These are phyloP conservation scores for Rhynchosporium agropyri DNA, from an alignment of 2,329 filamentous ascomycete genomes.

Conservation along the genomic window DNA sequence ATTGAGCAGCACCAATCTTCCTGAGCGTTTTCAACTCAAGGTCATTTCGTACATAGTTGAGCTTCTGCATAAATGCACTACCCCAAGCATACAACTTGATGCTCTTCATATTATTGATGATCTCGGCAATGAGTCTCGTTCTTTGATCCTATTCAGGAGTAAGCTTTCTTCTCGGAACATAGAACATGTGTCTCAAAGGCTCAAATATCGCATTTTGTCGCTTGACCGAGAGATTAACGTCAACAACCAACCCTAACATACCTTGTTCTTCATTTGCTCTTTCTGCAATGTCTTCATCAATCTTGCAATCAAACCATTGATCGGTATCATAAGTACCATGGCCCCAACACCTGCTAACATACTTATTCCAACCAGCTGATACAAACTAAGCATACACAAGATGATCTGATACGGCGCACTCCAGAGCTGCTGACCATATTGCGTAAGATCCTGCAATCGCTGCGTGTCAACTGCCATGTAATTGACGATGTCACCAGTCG, in stretches of 20 bases:
- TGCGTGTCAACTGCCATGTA: constrained; percentile 99
- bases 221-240: neutral
- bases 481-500: constrained; percentile 97
- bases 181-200: too few species aligned
- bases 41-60: constrained; percentile 95
- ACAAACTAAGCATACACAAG: constrained; percentile 93
- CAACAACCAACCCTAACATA: constrained; percentile 21
- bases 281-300: constrained; percentile 96
- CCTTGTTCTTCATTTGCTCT: constrained; percentile 97
- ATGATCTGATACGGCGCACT: constrained; percentile 96
- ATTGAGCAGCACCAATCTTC: constrained; percentile 93
- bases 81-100: constrained; percentile 99
- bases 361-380: constrained; percentile 90
- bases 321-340: constrained; percentile 96
- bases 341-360: constrained; percentile 95
- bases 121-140: constrained; percentile 93
- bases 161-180: neutral
- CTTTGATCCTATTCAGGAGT: constrained; percentile 63
- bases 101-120: constrained; percentile 99
- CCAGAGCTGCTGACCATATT: constrained; percentile 95
- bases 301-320: constrained; percentile 89
- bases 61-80: constrained; percentile 93
- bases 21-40: constrained; percentile 92
- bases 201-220: neutral
- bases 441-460: constrained; percentile 88